Base-by-base conservation (phyloP, 805 yeast species). In the Lipomyces chichibuensis region DNA sequence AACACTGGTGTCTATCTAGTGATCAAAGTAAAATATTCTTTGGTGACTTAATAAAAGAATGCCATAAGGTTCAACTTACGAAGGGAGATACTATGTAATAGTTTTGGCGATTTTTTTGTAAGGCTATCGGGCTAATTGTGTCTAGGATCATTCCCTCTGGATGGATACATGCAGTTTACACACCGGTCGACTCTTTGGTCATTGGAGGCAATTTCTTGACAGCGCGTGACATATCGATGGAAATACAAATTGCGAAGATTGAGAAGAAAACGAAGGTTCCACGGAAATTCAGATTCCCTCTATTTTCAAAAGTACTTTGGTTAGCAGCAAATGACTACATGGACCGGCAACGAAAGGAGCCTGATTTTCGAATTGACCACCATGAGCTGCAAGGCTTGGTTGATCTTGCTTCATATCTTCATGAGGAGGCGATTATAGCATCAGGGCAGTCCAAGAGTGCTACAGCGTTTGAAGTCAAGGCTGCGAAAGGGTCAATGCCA, bases 171-270 rank as follows among this genome's bases (percentile, higher is more conserved):
- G 87, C 95, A 0, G 98, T 92, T 0, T 86, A 86, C 74, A 92
- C 97, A 0, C 94, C 96, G 0, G 79, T 80, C 17, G 97, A 92
- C 75, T 85, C 96, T 0, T 78, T 92, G 1, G 92, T 92, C 2
- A 84, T 92, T 64, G 97, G 97, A 2, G 98, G 98, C 0, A 92
- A 92, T 75, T 92, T 88, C 75, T 79, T 92, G 33, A 91, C 96
- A 0, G 75, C 86, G 53, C 78, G 85, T 63, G 88, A 88, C 73
- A 77, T 91, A 69, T 80, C 81, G 25, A 87, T 83, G 70, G 96
- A 92, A 74, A 74, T 91, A 51, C 80, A 80, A 59, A 83, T 91
- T 8, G 84, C 84, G 63, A 80, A 83, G 8, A 81, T 92, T 37
- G 98, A 92, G 75, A 79, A 80, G 59, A 75, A 76, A 8, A 90